Conservation (phyloP, 148 eudicot genomes). For the Silene conica region DNA sequence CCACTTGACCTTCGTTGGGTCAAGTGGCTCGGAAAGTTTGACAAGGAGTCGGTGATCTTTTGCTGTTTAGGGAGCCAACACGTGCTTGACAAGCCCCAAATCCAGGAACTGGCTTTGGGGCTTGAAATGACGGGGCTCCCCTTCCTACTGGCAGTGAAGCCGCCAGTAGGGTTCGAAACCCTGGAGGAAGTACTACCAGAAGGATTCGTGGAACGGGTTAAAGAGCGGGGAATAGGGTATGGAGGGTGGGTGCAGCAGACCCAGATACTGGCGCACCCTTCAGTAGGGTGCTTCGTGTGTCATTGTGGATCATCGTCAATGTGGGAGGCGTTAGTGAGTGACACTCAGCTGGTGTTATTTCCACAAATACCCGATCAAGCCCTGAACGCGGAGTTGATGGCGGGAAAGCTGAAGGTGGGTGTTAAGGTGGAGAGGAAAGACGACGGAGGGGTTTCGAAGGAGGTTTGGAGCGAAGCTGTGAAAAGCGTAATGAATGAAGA, state of each 20-base stretch:
- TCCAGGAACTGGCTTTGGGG: conserved; percentile 15
- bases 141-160: conserved; percentile 11
- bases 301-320: conserved; percentile 15
- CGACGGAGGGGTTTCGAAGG: conserved; percentile 6
- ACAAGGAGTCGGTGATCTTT: conserved; percentile 1
- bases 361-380: conserved; percentile 15
- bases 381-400: conserved; percentile 4
- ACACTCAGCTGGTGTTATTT: conserved; percentile 11
- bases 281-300: conserved; percentile 14
- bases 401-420: conserved; percentile 12
- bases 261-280: conserved; percentile 14
- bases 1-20: conserved; percentile 9
- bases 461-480: background rate
- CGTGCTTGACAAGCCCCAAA: conserved; percentile 7
- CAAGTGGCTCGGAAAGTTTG: conserved; percentile 11
- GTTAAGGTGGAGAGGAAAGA: conserved; percentile 16
- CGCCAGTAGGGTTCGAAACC: conserved; percentile 1
- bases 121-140: conserved; percentile 18
- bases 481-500: conserved; percentile 13
- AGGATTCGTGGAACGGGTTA: background rate
- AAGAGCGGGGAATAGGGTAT: conserved; percentile 3
- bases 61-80: conserved; percentile 17
- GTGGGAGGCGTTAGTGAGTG: conserved; percentile 16
- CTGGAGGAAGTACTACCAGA: conserved; percentile 13
- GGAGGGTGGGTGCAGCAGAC: conserved; percentile 18